A percentile compares a stretch with the other conserved stretches of the same genome.
Conservation (phyloP, 805 yeast genomes). For the Candida manassasensis region DNA sequence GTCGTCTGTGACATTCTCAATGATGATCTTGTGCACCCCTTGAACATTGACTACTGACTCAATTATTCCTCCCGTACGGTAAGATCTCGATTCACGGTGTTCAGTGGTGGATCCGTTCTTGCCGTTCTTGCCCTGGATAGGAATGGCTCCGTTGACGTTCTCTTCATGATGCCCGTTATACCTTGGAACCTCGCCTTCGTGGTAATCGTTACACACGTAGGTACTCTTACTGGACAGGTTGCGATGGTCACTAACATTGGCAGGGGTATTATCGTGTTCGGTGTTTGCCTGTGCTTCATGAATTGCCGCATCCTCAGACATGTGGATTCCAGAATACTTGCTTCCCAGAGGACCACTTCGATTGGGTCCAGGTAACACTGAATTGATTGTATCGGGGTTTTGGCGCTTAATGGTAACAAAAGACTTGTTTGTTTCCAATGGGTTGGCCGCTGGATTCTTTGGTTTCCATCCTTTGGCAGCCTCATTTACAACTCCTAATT, state of each 20-base stretch:
- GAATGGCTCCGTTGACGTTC: neutral
- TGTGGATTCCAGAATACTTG: constrained; percentile 34
- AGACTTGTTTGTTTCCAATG: constrained; percentile 57
- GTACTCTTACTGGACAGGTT: constrained; percentile 1
- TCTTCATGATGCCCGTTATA: neutral
- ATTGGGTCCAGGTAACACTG: constrained; percentile 21
- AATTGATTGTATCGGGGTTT: constrained; percentile 16
- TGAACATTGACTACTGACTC: constrained; percentile 80
- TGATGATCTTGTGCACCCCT: constrained; percentile 82
- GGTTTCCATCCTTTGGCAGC: constrained; percentile 40
- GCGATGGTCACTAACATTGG: constrained; percentile 1
- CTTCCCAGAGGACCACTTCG: constrained; percentile 11
- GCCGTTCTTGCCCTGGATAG: neutral
- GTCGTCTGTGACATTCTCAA: constrained; percentile 55
- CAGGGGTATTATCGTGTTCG: constrained; percentile 7
- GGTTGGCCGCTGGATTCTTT: constrained; percentile 65
- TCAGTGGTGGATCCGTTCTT: constrained; percentile 16
- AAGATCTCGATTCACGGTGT: constrained; percentile 31
- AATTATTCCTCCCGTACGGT: constrained; percentile 60
- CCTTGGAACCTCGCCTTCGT: constrained; percentile 3
- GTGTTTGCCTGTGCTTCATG: constrained; percentile 15
- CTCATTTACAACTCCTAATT: constrained; percentile 7
- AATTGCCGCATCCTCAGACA: constrained; percentile 43
- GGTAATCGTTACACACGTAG: constrained; percentile 10
- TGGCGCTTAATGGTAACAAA: constrained; percentile 70